Base-by-base conservation (phyloP, 495 filamentous ascomycete species). In the Xylaria venustula region DNA sequence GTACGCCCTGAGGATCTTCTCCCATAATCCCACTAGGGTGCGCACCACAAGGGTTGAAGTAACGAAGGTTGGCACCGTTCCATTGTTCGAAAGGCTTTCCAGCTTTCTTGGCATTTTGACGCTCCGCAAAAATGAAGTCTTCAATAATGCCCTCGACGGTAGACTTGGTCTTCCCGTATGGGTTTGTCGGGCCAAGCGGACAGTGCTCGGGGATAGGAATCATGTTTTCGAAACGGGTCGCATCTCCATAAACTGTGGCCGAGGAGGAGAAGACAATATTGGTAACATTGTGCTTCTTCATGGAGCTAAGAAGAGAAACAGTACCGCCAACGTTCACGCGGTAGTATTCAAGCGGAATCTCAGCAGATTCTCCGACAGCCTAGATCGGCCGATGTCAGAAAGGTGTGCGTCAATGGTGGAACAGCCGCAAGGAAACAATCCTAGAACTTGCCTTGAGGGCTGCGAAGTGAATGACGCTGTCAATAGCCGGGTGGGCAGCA, bases 1-100 rank as follows among this genome's bases (percentile, higher is more conserved):
- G 94, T 26, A 96, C 87, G 63, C 94, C 94, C 73, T 93, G 89
- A 34, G 94, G 94, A 75, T 98, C 93, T 77, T 98, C 94, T 55
- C 94, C 94, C 95, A 98, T 98, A 75, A 98, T 86, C 61, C 94
- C 94, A 71, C 85, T 93, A 47, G 94, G 94, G 75, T 98, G 94
- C 32, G 92, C 88, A 70, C 94, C 94, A 55, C 89, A 90, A 32
- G 94, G 94, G 82, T 98, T 98, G 82, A 98, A 98, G 79, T 98
- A 98, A 58, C 94, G 87, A 48, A 98, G 84, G 62, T 97, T 79
- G 42, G 94, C 94, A 42, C 82, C 94, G 79, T 97, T 98, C 92
- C 91, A 98, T 68, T 90, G 83, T 65, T 91, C 83, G 45, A 82
- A 87, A 20, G 79, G 76, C 71, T 94, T 88, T 28, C 90, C 90